phyloP scores from a whole-genome alignment of 2,329 filamentous ascomycete genomes.

The Sordariomycetes sp. region DNA sequence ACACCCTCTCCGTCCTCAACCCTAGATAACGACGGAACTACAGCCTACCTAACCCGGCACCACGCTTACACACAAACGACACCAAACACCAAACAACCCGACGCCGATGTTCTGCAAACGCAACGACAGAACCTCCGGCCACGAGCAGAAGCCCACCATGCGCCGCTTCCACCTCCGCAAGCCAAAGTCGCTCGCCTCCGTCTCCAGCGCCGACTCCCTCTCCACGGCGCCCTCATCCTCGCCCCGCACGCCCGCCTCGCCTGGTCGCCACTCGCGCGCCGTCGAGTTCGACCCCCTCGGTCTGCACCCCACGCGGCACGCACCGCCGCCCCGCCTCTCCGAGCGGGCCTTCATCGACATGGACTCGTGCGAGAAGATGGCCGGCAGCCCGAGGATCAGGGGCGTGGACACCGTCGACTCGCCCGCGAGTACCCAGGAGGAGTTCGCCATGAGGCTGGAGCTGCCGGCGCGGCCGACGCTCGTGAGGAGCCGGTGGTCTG shows the following conservation, averaged over 20 bases:
- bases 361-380: not conserved
- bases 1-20: not conserved
- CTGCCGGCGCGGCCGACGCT: slow-evolving; percentile 12
- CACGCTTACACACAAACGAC: not conserved
- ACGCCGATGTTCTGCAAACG: slow-evolving; percentile 1
- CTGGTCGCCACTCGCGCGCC: slow-evolving; percentile 13
- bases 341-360: slow-evolving; percentile 15
- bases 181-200: slow-evolving; percentile 25
- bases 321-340: slow-evolving; percentile 7
- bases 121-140: not conserved
- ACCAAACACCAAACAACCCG: not conserved
- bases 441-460: slow-evolving; percentile 17
- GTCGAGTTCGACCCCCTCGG: slow-evolving; percentile 19
- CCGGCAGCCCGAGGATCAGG: not conserved
- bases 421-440: too few species aligned
- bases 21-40: not conserved
- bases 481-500: slow-evolving; percentile 29
- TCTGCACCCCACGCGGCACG: slow-evolving; percentile 21
- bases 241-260: slow-evolving; percentile 6
- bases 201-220: slow-evolving; percentile 18
- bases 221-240: slow-evolving; percentile 15
- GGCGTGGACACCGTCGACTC: slow-evolving; percentile 14
- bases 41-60: not conserved
- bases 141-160: not conserved
- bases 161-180: slow-evolving; percentile 26